Evolutionary conservation across 1,284 basidiomycete genomes (phyloP).

Genomic region (Neolentinus lepideus): DNA sequence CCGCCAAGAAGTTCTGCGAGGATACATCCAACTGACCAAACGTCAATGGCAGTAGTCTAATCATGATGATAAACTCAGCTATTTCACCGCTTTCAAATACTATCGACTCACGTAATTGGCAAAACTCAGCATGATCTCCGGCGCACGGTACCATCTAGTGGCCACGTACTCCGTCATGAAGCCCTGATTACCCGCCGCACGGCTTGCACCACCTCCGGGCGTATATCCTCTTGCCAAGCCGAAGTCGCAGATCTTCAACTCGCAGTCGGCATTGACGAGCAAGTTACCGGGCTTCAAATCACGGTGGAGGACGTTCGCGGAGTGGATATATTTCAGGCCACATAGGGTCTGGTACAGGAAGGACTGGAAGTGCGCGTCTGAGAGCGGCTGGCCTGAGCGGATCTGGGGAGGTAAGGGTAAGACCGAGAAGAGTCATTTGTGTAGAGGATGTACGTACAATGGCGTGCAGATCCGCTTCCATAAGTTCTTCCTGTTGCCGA

Average conservation of each 20-base stretch:
- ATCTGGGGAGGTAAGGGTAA: no score
- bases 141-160: conserved; percentile 96
- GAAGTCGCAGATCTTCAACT: conserved; percentile 98
- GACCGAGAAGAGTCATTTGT: background rate
- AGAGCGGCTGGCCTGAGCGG: conserved; percentile 94
- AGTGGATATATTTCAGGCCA: conserved; percentile 98
- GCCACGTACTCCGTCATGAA: conserved; percentile 99
- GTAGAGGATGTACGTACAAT: conserved; percentile 54
- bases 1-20: conserved; percentile 95
- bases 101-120: conserved; percentile 84
- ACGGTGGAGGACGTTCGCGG: conserved; percentile 95
- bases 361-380: conserved; percentile 97
- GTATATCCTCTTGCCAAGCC: conserved; percentile 94
- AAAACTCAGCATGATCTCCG: conserved; percentile 97
- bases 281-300: conserved; percentile 97
- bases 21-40: conserved; percentile 98
- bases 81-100: background rate
- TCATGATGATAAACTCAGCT: background rate
- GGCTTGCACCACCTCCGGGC: conserved; percentile 57
- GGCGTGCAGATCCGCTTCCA: conserved; percentile 99
- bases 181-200: conserved; percentile 76
- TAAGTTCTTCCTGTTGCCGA: conserved; percentile 77
- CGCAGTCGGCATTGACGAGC: conserved; percentile 97
- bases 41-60: conserved; percentile 84
- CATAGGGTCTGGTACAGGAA: conserved; percentile 99